Percentiles rank a stretch among this genome's conserved stretches.
Evolutionary conservation across 2,329 filamentous ascomycete genomes (phyloP).

Genomic region (Neofusicoccum kwambonambiense): DNA sequence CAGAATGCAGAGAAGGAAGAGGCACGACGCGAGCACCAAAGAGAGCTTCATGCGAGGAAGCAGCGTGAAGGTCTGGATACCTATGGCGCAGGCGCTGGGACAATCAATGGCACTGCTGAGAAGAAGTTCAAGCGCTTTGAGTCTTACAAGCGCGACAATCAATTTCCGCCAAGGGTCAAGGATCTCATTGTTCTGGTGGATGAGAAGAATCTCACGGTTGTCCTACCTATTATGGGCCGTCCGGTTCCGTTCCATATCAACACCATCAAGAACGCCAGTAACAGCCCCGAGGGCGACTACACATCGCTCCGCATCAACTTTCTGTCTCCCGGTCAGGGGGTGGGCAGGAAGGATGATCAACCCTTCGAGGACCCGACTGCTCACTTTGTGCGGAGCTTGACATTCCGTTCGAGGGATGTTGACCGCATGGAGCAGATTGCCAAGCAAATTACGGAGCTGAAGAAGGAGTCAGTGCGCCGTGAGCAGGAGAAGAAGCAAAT

Average conservation of each 20-base stretch:
- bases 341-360: conserved; percentile 94
- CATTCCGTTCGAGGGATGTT: conserved; percentile 87
- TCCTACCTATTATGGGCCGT: conserved; percentile 94
- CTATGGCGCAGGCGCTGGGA: conserved; percentile 81
- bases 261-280: conserved; percentile 98
- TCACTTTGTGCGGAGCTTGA: conserved; percentile 93
- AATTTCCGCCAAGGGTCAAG: conserved; percentile 78
- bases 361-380: conserved; percentile 95
- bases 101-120: conserved; percentile 83
- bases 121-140: conserved; percentile 99
- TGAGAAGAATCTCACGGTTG: conserved; percentile 81
- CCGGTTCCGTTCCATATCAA: conserved; percentile 97
- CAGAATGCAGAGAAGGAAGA: conserved; percentile 88
- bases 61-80: conserved; percentile 82
- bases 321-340: conserved; percentile 92
- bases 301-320: conserved; percentile 96
- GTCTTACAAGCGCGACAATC: conserved; percentile 97
- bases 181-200: conserved; percentile 90
- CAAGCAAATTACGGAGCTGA: conserved; percentile 91
- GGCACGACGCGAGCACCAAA: conserved; percentile 86
- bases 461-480: conserved; percentile 85
- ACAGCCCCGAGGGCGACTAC: conserved; percentile 93
- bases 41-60: conserved; percentile 82
- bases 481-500: conserved; percentile 99
- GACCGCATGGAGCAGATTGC: conserved; percentile 88